phyloP scores from a whole-genome alignment of 768 basidiomycete genomes.

The Panellus pusillus region DNA sequence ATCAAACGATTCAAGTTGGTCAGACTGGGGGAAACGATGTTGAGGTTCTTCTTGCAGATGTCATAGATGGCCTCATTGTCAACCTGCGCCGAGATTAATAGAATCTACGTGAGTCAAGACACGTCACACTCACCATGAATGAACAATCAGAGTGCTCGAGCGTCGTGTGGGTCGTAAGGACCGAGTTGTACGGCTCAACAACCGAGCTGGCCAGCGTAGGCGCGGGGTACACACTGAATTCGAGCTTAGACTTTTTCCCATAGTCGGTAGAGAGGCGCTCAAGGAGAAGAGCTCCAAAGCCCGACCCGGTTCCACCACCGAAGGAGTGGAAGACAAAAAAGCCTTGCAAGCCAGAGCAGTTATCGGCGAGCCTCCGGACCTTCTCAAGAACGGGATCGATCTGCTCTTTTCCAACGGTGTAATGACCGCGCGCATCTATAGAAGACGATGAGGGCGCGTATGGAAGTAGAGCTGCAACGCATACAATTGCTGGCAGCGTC shows the following conservation, averaged over 20 bases:
- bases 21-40: conserved; percentile 83
- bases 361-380: conserved; percentile 91
- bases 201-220: conserved; percentile 92
- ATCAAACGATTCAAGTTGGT: conserved; percentile 94
- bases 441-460: not conserved
- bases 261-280: conserved; percentile 96
- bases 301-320: conserved; percentile 98
- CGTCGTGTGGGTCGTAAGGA: conserved; percentile 96
- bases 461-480: conserved; percentile 19
- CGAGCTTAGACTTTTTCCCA: conserved; percentile 98
- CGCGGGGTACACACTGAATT: conserved; percentile 96
- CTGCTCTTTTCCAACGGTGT: conserved; percentile 97
- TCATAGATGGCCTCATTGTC: conserved; percentile 97
- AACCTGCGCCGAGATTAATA: conserved; percentile 38
- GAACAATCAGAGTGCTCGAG: conserved; percentile 99
- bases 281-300: conserved; percentile 94
- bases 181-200: conserved; percentile 97
- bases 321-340: conserved; percentile 99
- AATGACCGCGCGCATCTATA: conserved; percentile 96
- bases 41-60: conserved; percentile 96
- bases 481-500: conserved; percentile 99
- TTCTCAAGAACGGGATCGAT: conserved; percentile 97
- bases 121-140: conserved; percentile 74
- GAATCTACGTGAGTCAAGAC: conserved; percentile 1
- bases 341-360: conserved; percentile 95